These are phyloP conservation scores for Barnettozyma pratensis DNA, from an alignment of 805 yeast genomes.

Conservation along the genomic window DNA sequence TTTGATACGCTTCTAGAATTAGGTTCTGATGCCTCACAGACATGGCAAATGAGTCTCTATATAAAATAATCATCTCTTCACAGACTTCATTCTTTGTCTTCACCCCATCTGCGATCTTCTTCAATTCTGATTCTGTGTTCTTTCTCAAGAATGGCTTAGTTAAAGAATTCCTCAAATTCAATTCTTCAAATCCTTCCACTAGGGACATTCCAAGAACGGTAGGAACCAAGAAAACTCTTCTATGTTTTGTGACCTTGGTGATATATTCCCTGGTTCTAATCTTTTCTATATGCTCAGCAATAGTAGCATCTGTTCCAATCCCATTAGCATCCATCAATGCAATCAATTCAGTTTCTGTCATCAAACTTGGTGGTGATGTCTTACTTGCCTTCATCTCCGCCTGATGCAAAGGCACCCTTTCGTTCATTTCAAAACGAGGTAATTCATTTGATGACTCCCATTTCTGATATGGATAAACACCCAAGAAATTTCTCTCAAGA, in stretches of 20 bases:
- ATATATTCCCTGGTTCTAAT: conserved; percentile 66
- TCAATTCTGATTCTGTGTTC: conserved; percentile 63
- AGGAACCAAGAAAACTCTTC: conserved; percentile 55
- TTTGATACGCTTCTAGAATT: conserved; percentile 30
- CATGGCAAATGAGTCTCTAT: conserved; percentile 53
- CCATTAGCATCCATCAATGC: conserved; percentile 95
- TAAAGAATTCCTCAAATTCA: conserved; percentile 69
- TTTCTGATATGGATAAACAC: conserved; percentile 68
- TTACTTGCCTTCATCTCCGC: conserved; percentile 66
- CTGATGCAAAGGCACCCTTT: conserved; percentile 46
- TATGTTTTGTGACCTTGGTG: conserved; percentile 33
- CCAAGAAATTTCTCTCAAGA: conserved; percentile 67
- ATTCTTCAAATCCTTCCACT: conserved; percentile 80
- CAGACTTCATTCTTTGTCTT: conserved; percentile 49
- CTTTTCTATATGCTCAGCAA: conserved; percentile 94
- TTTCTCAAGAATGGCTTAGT: conserved; percentile 87
- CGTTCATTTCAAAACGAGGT: conserved; percentile 59
- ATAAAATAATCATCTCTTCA: conserved; percentile 47
- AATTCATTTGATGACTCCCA: conserved; percentile 68
- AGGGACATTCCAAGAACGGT: conserved; percentile 80
- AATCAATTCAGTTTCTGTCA: conserved; percentile 91
- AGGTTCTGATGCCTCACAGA: conserved; percentile 37
- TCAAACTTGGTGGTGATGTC: conserved; percentile 73
- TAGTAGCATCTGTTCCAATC: conserved; percentile 98
- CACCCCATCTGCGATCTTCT: conserved; percentile 62